Evolutionary conservation across 2,329 filamentous ascomycete genomes (phyloP).

Genomic region (Beauveria sp.): DNA sequence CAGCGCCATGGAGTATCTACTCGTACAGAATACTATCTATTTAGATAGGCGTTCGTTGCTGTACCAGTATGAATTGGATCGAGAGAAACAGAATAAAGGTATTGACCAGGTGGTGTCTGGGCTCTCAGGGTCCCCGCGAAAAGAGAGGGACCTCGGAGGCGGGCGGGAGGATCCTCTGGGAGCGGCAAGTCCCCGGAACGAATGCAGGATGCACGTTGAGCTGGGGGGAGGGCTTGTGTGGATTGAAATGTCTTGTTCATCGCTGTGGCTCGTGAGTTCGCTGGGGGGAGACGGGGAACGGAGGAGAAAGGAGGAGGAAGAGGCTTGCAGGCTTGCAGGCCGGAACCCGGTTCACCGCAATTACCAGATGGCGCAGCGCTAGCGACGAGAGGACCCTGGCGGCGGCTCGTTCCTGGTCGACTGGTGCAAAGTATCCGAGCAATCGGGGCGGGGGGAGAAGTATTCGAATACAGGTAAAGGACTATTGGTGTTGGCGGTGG

Average conservation of each 20-base stretch:
- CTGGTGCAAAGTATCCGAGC: background rate
- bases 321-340: background rate
- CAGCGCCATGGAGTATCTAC: too few species aligned
- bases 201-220: conserved; percentile 9
- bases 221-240: background rate
- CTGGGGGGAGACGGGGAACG: background rate
- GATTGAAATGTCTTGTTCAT: background rate
- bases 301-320: background rate
- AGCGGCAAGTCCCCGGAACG: background rate
- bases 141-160: background rate
- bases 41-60: background rate
- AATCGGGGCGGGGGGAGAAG: too few species aligned
- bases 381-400: background rate
- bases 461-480: too few species aligned
- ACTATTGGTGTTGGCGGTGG: too few species aligned
- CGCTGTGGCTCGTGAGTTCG: background rate
- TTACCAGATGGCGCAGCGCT: background rate
- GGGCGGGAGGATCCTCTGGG: background rate
- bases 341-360: conserved; percentile 10
- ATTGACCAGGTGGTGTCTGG: too few species aligned
- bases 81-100: background rate
- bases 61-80: background rate
- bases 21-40: too few species aligned
- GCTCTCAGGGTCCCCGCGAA: conserved; percentile 5
- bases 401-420: background rate